Evolutionary conservation across 1,284 basidiomycete genomes (phyloP).

Genomic region (Ustilago vetiveriae): DNA sequence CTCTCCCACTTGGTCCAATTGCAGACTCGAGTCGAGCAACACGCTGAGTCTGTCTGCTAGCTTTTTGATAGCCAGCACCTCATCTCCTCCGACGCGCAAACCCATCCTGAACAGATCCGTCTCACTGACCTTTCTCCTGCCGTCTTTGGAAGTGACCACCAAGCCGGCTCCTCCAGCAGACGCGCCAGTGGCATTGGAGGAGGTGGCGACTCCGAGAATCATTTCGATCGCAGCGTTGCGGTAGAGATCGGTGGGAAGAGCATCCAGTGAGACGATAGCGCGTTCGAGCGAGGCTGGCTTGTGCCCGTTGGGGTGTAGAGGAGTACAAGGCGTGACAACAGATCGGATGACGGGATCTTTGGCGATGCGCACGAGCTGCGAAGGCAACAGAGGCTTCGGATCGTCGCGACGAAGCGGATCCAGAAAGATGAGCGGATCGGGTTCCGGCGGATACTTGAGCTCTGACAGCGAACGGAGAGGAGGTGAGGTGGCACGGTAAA

Average conservation of each 20-base stretch:
- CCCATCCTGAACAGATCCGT: constrained; percentile 64
- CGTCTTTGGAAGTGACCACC: constrained; percentile 22
- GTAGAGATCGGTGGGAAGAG: constrained; percentile 57
- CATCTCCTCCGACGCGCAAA: constrained; percentile 56
- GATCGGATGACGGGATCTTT: constrained; percentile 52
- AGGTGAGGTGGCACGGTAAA: constrained; percentile 50
- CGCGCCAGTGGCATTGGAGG: constrained; percentile 29
- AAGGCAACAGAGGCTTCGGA: constrained; percentile 58
- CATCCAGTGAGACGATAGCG: constrained; percentile 57
- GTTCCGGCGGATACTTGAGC: constrained; percentile 61
- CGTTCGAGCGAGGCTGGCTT: constrained; percentile 44
- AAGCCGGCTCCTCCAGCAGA: constrained; percentile 10
- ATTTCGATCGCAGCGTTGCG: constrained; percentile 63
- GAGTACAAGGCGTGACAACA: constrained; percentile 46
- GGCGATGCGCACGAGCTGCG: constrained; percentile 56
- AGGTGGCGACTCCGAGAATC: constrained; percentile 59
- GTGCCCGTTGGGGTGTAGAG: constrained; percentile 46
- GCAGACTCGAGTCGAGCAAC: constrained; percentile 33
- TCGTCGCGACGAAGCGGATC: constrained; percentile 64
- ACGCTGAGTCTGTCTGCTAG: constrained; percentile 58
- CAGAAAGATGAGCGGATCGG: constrained; percentile 63
- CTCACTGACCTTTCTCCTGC: constrained; percentile 54
- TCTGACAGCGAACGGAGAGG: constrained; percentile 48
- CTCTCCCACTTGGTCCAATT: constrained; percentile 46
- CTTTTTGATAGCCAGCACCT: constrained; percentile 56